A percentile compares a stretch with the other conserved stretches of the same genome.
Conservation (phyloP, 257 asterid genomes). For the Fraxinus americana region DNA sequence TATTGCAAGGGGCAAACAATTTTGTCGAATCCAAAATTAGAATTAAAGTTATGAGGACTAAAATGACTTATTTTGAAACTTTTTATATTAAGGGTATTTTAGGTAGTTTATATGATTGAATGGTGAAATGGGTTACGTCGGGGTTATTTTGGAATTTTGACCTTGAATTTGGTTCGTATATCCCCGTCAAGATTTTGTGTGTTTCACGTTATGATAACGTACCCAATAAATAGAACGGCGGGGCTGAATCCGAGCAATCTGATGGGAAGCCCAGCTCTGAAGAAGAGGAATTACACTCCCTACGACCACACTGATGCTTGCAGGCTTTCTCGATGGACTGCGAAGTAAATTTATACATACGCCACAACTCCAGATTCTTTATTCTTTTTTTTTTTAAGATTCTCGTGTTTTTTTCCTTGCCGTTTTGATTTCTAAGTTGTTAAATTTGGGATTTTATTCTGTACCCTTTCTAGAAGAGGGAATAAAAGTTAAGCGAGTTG, state of each 20-base stretch:
- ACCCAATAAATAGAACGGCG: slow-evolving; percentile 11
- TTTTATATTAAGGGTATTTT: too few relatives aligned
- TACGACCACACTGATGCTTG: slow-evolving; percentile 70
- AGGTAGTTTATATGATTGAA: too few relatives aligned
- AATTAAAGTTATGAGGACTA: too few relatives aligned
- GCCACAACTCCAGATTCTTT: not conserved
- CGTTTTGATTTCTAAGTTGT: not conserved
- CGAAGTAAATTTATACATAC: slow-evolving; percentile 41
- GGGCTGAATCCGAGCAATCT: slow-evolving; percentile 41
- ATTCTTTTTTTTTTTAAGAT: not conserved
- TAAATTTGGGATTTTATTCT: not conserved
- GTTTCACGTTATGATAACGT: too few relatives aligned
- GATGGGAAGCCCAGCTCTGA: slow-evolving; percentile 49
- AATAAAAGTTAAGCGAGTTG: not conserved
- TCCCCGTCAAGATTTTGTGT: too few relatives aligned
- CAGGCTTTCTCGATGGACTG: slow-evolving; percentile 67
- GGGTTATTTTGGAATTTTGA: too few relatives aligned
- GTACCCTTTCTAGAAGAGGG: not conserved
- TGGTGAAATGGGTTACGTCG: too few relatives aligned
- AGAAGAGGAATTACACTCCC: slow-evolving; percentile 46
- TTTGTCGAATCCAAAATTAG: too few relatives aligned
- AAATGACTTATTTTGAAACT: too few relatives aligned
- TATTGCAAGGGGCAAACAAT: too few relatives aligned
- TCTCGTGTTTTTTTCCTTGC: not conserved
- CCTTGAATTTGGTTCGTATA: too few relatives aligned